phyloP scores from a whole-genome alignment of 31 red algal genomes.

The Porphyra umbilicalis region DNA sequence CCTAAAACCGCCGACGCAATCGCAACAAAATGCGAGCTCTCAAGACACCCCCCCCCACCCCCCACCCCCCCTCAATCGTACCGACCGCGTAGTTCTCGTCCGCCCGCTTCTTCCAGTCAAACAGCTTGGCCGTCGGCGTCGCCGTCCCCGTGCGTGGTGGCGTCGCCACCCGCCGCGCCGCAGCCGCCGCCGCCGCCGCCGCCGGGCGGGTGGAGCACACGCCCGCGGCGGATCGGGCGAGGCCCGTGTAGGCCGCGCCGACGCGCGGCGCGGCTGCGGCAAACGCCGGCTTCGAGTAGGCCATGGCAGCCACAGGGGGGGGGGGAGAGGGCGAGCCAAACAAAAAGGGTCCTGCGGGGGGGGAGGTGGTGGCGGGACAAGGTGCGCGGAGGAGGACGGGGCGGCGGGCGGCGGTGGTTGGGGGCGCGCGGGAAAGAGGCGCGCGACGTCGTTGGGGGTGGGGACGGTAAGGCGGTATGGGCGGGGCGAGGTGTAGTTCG shows the following conservation, averaged over 20 bases:
- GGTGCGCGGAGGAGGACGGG: too few species aligned
- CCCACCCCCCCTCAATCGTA: conserved; percentile 24
- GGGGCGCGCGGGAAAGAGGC: too few species aligned
- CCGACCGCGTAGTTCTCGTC: conserved; percentile 26
- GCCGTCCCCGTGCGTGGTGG: not conserved
- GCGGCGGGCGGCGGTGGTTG: too few species aligned
- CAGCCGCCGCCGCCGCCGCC: not conserved
- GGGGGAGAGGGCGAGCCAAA: not conserved
- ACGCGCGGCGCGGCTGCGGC: not conserved
- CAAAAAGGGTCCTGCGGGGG: too few species aligned
- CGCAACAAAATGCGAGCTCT: not conserved
- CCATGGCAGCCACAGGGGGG: not conserved
- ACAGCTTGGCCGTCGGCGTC: conserved; percentile 59
- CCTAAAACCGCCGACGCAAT: not conserved
- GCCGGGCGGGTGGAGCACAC: conserved; percentile 17
- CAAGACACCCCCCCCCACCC: not conserved
- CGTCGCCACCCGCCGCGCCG: not conserved
- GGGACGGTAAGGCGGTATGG: too few species aligned
- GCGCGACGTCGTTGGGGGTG: too few species aligned
- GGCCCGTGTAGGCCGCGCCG: conserved; percentile 29
- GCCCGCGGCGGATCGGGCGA: conserved; percentile 25
- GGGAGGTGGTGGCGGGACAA: too few species aligned
- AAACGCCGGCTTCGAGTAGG: not conserved
- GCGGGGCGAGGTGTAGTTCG: too few species aligned
- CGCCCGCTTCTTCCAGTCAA: conserved; percentile 86